Evolutionary conservation across 2,329 filamentous ascomycete genomes (phyloP).

Genomic region (Nemania diffusa): DNA sequence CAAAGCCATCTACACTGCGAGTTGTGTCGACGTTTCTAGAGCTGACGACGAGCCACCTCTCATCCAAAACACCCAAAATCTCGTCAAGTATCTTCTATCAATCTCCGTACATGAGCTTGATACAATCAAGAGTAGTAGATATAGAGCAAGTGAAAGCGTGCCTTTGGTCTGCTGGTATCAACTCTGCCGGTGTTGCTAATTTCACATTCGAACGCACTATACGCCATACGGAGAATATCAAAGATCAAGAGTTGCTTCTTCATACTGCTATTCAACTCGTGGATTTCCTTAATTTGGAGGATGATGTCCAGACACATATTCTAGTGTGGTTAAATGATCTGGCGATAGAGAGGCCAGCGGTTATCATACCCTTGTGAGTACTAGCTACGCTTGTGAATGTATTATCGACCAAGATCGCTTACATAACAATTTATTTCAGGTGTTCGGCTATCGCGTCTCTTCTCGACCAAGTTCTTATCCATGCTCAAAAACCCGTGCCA

Average conservation of each 20-base stretch:
- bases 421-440: conserved; percentile 50
- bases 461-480: conserved; percentile 70
- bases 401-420: background rate
- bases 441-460: conserved; percentile 67
- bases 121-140: conserved; percentile 66
- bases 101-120: conserved; percentile 70
- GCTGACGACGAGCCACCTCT: conserved; percentile 55
- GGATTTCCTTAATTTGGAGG: conserved; percentile 73
- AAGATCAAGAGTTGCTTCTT: conserved; percentile 70
- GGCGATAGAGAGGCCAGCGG: conserved; percentile 63
- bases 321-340: conserved; percentile 70
- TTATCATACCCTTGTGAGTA: conserved; percentile 68
- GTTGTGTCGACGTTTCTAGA: conserved; percentile 72
- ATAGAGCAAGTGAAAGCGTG: conserved; percentile 71
- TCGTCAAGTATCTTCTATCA: conserved; percentile 48
- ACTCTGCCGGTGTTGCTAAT: conserved; percentile 55
- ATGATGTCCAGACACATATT: conserved; percentile 68
- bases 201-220: conserved; percentile 54
- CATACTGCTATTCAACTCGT: conserved; percentile 72
- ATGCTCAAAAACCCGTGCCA: conserved; percentile 69
- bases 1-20: conserved; percentile 66
- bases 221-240: conserved; percentile 59
- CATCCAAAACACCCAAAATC: conserved; percentile 47
- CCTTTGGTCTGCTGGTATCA: conserved; percentile 69
- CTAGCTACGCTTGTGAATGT: background rate